Conservation (phyloP, 148 eudicot species). For the Amaranthus hypochondriacus region DNA sequence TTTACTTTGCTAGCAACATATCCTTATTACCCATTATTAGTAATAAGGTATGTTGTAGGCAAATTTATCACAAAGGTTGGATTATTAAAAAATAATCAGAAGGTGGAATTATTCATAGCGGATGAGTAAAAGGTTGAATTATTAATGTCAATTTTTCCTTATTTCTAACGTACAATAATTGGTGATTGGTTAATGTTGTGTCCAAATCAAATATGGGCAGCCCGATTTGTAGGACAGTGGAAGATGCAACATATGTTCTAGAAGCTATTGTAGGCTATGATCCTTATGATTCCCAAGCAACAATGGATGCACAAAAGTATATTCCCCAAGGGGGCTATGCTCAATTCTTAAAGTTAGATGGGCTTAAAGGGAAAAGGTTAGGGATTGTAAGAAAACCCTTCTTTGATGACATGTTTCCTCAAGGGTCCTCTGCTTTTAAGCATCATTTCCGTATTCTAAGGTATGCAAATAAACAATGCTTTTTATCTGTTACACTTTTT, state of each 20-base stretch:
- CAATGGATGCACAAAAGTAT: constrained; percentile 24
- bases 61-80: too few species aligned
- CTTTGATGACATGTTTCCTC: constrained; percentile 6
- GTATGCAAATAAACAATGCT: constrained; percentile 3
- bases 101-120: too few species aligned
- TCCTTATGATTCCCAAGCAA: constrained; percentile 35
- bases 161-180: neutral
- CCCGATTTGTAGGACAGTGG: constrained; percentile 52
- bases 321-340: constrained; percentile 43
- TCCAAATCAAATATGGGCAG: constrained; percentile 19
- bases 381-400: constrained; percentile 40
- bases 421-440: constrained; percentile 9
- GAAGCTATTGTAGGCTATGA: constrained; percentile 46
- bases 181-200: neutral
- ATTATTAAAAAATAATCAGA: too few species aligned
- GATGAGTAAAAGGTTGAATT: too few species aligned
- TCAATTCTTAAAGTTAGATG: constrained; percentile 34
- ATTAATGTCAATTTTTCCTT: too few species aligned
- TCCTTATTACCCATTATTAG: too few species aligned
- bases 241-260: constrained; percentile 44
- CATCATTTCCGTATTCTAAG: constrained; percentile 34
- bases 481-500: too few species aligned
- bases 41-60: too few species aligned
- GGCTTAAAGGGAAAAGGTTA: constrained; percentile 35
- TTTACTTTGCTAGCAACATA: too few species aligned